Percentiles rank a stretch among this genome's conserved stretches.
These are phyloP conservation scores for Jamesozyma spencerorum DNA, from an alignment of 805 yeast genomes.

Conservation along the genomic window DNA sequence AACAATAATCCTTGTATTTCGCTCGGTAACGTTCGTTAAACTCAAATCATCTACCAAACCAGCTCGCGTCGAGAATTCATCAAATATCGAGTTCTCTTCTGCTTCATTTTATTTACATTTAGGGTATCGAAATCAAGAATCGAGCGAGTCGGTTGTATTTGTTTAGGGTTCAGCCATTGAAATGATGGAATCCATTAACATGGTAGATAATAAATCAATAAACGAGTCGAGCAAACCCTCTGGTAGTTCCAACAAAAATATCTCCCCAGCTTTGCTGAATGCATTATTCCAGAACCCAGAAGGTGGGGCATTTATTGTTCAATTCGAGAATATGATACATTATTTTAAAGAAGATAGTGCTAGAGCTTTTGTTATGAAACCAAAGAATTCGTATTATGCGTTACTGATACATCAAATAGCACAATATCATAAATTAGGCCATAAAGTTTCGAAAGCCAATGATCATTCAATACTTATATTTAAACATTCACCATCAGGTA, in stretches of 20 bases:
- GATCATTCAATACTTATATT: constrained; percentile 31
- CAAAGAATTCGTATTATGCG: constrained; percentile 62
- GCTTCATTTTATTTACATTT: too few relatives aligned
- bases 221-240: too few relatives aligned
- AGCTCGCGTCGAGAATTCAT: too few relatives aligned
- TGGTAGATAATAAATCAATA: too few relatives aligned
- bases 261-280: constrained; percentile 29
- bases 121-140: too few relatives aligned
- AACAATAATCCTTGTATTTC: too few relatives aligned
- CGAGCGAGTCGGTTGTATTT: too few relatives aligned
- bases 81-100: too few relatives aligned
- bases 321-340: constrained; percentile 40
- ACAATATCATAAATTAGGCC: constrained; percentile 54
- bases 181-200: too few relatives aligned
- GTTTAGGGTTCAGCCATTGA: too few relatives aligned
- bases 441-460: constrained; percentile 37
- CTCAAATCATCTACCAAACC: too few relatives aligned
- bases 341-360: constrained; percentile 37
- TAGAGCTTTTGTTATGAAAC: constrained; percentile 36
- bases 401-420: constrained; percentile 62
- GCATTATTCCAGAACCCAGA: constrained; percentile 36
- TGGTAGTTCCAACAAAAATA: not conserved
- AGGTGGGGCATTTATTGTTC: constrained; percentile 42
- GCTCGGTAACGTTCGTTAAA: too few relatives aligned
- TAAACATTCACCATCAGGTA: constrained; percentile 27